These are phyloP conservation scores for Pochonia chlamydosporia DNA, from an alignment of 2,329 filamentous ascomycete species.

Conservation along the genomic window DNA sequence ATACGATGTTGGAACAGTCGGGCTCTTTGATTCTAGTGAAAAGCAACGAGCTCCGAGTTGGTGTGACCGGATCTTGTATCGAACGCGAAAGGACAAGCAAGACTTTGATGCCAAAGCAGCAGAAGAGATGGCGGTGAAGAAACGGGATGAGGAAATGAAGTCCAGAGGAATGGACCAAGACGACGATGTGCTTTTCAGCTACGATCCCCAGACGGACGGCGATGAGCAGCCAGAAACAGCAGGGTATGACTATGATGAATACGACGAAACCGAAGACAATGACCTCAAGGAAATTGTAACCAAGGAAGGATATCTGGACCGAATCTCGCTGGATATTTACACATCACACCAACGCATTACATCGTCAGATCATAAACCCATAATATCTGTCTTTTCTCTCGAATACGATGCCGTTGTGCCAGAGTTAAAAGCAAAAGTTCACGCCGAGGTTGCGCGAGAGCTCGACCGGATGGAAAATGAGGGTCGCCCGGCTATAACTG, in stretches of 20 bases:
- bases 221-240: conserved; percentile 30
- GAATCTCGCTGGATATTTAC: conserved; percentile 60
- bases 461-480: conserved; percentile 92
- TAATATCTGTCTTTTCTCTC: conserved; percentile 76
- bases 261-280: conserved; percentile 41
- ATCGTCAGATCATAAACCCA: conserved; percentile 93
- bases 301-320: conserved; percentile 51
- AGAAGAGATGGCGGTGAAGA: conserved; percentile 62
- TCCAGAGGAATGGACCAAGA: conserved; percentile 70
- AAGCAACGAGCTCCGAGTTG: conserved; percentile 90
- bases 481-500: conserved; percentile 71
- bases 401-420: conserved; percentile 84
- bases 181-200: conserved; percentile 86
- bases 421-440: conserved; percentile 74
- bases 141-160: conserved; percentile 80
- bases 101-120: conserved; percentile 56
- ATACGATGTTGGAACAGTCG: conserved; percentile 91
- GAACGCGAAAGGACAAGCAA: conserved; percentile 66
- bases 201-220: conserved; percentile 75
- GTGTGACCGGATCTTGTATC: conserved; percentile 91
- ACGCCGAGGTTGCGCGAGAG: conserved; percentile 81
- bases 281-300: conserved; percentile 41
- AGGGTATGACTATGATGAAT: conserved; percentile 54
- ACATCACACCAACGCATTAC: conserved; percentile 82
- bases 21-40: conserved; percentile 90